These are phyloP conservation scores for Citrus medica DNA, from an alignment of 345 rosid genomes.

Conservation along the genomic window DNA sequence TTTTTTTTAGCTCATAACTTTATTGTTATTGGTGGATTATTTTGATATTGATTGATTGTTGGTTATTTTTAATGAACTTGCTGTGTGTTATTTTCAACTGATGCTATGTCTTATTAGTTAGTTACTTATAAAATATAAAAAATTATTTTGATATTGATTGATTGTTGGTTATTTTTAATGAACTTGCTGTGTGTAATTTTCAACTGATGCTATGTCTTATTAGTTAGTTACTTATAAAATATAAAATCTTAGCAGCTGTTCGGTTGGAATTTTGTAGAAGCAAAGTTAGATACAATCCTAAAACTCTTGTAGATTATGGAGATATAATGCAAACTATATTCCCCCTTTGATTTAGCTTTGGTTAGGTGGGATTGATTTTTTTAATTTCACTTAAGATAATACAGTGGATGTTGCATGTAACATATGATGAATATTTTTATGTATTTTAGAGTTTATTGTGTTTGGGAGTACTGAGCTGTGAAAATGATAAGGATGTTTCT, in stretches of 20 bases:
- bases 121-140: background rate
- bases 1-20: background rate
- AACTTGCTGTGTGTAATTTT: background rate
- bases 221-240: background rate
- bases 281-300: background rate
- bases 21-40: too few species aligned
- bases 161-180: background rate
- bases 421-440: background rate
- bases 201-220: background rate
- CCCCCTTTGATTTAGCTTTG: background rate
- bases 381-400: background rate
- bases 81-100: background rate
- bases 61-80: background rate
- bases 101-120: background rate
- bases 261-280: background rate
- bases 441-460: background rate
- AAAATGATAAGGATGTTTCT: slow-evolving; percentile 6
- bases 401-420: background rate
- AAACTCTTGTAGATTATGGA: background rate
- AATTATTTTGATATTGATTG: background rate
- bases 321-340: background rate
- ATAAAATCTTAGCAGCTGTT: background rate
- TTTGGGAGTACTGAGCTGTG: background rate
- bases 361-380: background rate
- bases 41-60: background rate